Base-by-base conservation (phyloP, 2,329 filamentous ascomycete species). In the Monilinia laxa region DNA sequence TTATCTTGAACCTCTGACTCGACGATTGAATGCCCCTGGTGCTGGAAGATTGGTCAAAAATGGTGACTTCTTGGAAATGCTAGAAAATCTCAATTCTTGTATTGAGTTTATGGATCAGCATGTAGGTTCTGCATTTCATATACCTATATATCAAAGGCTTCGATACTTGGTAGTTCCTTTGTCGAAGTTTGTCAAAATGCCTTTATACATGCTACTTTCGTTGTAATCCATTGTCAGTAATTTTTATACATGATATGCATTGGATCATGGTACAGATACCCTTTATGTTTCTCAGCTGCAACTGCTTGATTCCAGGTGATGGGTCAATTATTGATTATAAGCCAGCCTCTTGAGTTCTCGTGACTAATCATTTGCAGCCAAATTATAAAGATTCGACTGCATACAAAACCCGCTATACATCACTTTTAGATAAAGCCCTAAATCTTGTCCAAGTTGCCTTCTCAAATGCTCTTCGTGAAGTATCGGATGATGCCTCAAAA, bases 51-150 rank as follows among this genome's bases (percentile, higher is more conserved):
- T 97, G 65, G 93, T 97, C 20, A 90, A 93, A 56, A 89, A 90
- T 66, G 88, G 90, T 62, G 90, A 91, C 55, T 97, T 98, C 75
- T 88, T 90, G 2, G 91, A 97, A 64, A 96, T 98, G 83, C 81
- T 99, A 59, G 84, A 86, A 57, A 94, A 92, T 70, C 82, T 99
- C 60, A 93, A 98, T 78, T 87, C 92, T 64, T 99, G 94, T 76
- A 87, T 99, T 72, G 89, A 89, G 40, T 98, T 98, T 76, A 97
- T 98, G 93, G 86, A 91, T 68, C 83, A 86, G 63, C 92, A 97
- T 80, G 90, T 93, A 79, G 77, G 88, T 77, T 38, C 40, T 31
- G 38, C 14, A 25, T 52, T 60, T 38, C 14, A 35, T 31, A 51
- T 35, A 14, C 28, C 31, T 31, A 51, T 25, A 20, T 7, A 4